A percentile compares a stretch with the other conserved stretches of the same genome.
phyloP scores from a whole-genome alignment of 2,329 filamentous ascomycete species.

The Phyllosticta paracitricarpa region DNA sequence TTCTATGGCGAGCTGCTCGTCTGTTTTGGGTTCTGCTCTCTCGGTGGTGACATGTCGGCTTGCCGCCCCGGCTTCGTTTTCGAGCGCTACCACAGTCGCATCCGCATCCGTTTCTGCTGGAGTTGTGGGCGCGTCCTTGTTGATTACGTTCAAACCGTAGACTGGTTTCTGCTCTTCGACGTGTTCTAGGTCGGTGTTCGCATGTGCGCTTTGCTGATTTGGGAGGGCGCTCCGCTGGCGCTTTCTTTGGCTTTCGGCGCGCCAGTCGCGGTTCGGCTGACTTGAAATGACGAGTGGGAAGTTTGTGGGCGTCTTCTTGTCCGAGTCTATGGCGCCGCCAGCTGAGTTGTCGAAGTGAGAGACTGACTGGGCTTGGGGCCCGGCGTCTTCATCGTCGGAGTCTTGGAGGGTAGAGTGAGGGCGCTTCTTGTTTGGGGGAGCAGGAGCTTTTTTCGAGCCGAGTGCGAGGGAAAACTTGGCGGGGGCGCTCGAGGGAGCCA shows the following conservation, averaged over 20 bases:
- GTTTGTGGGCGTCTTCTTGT: constrained; percentile 24
- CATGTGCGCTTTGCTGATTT: constrained; percentile 28
- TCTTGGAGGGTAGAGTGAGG: constrained; percentile 32
- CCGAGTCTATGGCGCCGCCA: constrained; percentile 37
- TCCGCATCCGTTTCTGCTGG: constrained; percentile 7
- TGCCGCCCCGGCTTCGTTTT: constrained; percentile 10
- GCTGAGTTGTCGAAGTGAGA: constrained; percentile 44
- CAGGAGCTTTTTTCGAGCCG: constrained; percentile 9
- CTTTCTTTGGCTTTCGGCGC: constrained; percentile 38
- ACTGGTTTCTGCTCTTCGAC: constrained; percentile 36
- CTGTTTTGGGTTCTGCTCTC: constrained; percentile 31
- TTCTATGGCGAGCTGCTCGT: constrained; percentile 47
- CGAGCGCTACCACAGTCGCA: constrained; percentile 14
- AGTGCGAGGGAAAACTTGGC: constrained; percentile 7
- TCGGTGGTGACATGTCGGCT: constrained; percentile 34
- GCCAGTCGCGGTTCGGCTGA: constrained; percentile 54
- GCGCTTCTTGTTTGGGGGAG: constrained; percentile 29
- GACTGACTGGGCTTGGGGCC: constrained; percentile 35
- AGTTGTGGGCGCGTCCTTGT: constrained; percentile 18
- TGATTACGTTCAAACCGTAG: constrained; percentile 45
- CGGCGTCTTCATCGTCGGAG: constrained; percentile 51
- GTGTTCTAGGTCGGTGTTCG: constrained; percentile 17
- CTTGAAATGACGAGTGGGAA: constrained; percentile 48
- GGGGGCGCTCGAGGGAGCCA: constrained; percentile 4
- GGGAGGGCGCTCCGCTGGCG: constrained; percentile 49